A percentile compares a stretch with the other conserved stretches of the same genome.
These are phyloP conservation scores for Pontederia crassipes DNA, from an alignment of 176 grass and related monocot genomes.

Conservation along the genomic window DNA sequence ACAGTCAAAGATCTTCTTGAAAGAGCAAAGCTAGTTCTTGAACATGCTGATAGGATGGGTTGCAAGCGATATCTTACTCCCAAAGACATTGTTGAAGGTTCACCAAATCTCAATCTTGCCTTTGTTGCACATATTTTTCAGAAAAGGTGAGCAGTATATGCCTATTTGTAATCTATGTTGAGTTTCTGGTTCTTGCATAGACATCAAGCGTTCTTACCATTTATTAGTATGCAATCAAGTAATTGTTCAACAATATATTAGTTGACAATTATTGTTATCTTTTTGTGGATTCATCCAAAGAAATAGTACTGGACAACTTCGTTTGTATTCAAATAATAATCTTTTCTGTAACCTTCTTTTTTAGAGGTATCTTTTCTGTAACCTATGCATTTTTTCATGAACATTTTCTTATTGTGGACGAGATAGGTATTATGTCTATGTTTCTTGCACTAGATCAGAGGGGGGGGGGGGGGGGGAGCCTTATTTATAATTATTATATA, in stretches of 20 bases:
- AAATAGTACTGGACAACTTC: too few species aligned
- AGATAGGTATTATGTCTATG: too few species aligned
- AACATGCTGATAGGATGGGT: constrained; percentile 95
- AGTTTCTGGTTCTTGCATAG: too few species aligned
- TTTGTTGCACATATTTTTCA: constrained; percentile 98
- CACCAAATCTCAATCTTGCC: constrained; percentile 93
- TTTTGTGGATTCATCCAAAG: too few species aligned
- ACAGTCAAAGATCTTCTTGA: constrained; percentile 75
- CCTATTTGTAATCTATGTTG: not conserved
- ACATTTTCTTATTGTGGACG: not conserved
- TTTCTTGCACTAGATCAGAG: too few species aligned
- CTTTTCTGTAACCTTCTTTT: not conserved
- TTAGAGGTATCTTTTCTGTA: not conserved
- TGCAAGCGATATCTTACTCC: constrained; percentile 97
- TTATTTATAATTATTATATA: too few species aligned
- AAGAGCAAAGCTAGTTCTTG: constrained; percentile 88
- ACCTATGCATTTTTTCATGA: not conserved
- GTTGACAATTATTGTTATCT: too few species aligned
- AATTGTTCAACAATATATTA: too few species aligned
- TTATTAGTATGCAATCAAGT: too few species aligned
- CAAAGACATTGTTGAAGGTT: constrained; percentile 92
- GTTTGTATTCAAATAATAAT: too few species aligned
- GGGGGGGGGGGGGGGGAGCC: too few species aligned
- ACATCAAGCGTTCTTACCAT: too few species aligned
- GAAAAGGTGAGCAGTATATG: constrained; percentile 51